phyloP scores from a whole-genome alignment of 352 stramenopile genomes.

The Pythium angustatum region DNA sequence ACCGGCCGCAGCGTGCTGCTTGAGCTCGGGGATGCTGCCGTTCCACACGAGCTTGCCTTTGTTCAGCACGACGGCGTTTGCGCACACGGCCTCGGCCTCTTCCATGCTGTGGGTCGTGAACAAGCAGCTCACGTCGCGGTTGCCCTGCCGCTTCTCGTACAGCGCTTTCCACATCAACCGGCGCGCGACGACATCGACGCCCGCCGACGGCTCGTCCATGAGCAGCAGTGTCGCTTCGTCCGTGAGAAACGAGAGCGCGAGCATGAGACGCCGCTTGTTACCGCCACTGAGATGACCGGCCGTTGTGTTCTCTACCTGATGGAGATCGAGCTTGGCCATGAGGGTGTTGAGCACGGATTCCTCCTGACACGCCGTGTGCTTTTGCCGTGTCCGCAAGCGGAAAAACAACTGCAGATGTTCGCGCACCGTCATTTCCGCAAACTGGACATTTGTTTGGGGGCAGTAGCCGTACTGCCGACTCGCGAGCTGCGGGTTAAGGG shows the following conservation, averaged over 20 bases:
- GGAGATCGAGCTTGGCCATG: conserved; percentile 57
- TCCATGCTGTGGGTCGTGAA: conserved; percentile 89
- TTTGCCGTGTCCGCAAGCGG: conserved; percentile 43
- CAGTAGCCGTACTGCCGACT: conserved; percentile 79
- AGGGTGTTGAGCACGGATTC: conserved; percentile 39
- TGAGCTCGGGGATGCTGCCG: conserved; percentile 79
- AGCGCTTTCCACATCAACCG: conserved; percentile 82
- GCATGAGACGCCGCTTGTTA: conserved; percentile 81
- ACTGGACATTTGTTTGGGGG: conserved; percentile 76
- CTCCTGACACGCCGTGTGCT: conserved; percentile 32
- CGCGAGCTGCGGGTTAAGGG: conserved; percentile 45
- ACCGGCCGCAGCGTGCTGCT: conserved; percentile 63
- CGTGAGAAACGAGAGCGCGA: conserved; percentile 69
- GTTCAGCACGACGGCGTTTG: conserved; percentile 75
- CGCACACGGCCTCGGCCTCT: conserved; percentile 80
- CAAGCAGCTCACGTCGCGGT: conserved; percentile 57
- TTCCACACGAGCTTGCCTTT: conserved; percentile 75
- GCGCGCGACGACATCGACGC: conserved; percentile 77
- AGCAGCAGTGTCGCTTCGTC: conserved; percentile 68
- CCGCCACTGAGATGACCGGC: conserved; percentile 74
- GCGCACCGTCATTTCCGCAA: conserved; percentile 64
- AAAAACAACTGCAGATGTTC: conserved; percentile 81
- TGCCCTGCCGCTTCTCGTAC: conserved; percentile 53
- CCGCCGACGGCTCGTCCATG: conserved; percentile 80
- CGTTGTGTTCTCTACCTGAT: conserved; percentile 55